Evolutionary conservation across 2,329 filamentous ascomycete species (phyloP), one percentile per base, ranked within the genome.

Genomic region (Aspergillus calidoustus): DNA sequence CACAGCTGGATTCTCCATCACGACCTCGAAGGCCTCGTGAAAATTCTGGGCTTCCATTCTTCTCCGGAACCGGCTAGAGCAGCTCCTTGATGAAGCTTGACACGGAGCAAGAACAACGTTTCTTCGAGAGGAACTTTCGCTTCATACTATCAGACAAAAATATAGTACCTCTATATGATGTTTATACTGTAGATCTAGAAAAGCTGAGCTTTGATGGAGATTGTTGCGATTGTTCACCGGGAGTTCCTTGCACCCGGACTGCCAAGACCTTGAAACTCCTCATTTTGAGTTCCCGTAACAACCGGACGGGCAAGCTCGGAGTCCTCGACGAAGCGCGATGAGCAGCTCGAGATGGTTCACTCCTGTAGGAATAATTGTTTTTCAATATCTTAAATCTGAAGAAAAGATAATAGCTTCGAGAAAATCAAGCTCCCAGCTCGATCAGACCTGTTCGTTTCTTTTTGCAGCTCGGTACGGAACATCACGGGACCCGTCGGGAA

Each of bases 401-500:
- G 34, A 41, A 41, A 41, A 15, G 4, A 41, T 41, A 15, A 41
- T 13, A 13, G 11, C 11, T 13, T 13, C 34, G 15, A 41, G 11
- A 41, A 15, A 15, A 15, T 11, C 11, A 15, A 41, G 34, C 34
- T 41, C 34, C 34, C 34, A 41, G 11, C 11, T 13, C 34, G 11
- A 41, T 41, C 34, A 41, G 34, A 13, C 34, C 34, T 41, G 28
- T 55, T 19, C 23, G 22, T 55, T 47, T 13, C 28, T 51, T 49
- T 59, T 60, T 41, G 64, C 65, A 68, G 68, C 65, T 76, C 74
- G 75, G 75, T 73, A 73, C 75, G 75, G 75, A 72, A 74, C 73
- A 77, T 77, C 74, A 76, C 75, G 75, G 75, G 75, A 77, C 71
- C 55, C 71, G 69, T 76, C 75, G 75, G 75, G 74, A 77, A 77